Evolutionary conservation across 345 rosid genomes (phyloP), one percentile per base, ranked within the genome.

Genomic region (Salix exigua): DNA sequence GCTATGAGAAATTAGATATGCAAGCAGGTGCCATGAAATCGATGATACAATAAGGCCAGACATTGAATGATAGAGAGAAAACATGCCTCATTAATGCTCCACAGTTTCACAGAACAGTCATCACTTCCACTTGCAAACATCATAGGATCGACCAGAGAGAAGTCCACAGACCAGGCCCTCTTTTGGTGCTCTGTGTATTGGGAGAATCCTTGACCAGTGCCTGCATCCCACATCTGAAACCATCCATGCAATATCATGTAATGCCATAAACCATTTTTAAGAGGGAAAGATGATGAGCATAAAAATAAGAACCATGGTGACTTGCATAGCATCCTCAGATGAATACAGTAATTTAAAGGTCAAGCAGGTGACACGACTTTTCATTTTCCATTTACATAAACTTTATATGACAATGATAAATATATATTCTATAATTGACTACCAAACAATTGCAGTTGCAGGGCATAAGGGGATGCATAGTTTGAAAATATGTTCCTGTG

Each of bases 121-220:
- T 94, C 98, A 70, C 98, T 91, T 86, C 97, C 98, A 84, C 97
- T 92, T 38, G 93, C 97, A 66, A 94, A 84, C 78, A 88, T 92
- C 71, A 91, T 92, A 10, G 98, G 97, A 78, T 67, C 82, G 46
- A 86, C 88, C 62, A 73, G 88, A 66, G 96, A 92, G 78, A 94
- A 94, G 87, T 94, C 97, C 81, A 94, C 93, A 78, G 97, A 92
- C 98, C 98, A 94, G 48, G 97, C 91, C 85, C 98, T 88, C 88
- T 90, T 94, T 81, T 91, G 86, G 64, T 94, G 98, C 85, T 90
- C 97, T 42, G 64, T 82, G 69, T 85, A 94, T 73, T 91, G 92
- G 37, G 86, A 86, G 68, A 92, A 85, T 73, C 85, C 81, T 82
- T 90, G 97, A 73, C 97, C 97, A 55, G 97, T 94, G 69, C 88